Evolutionary conservation across 495 filamentous ascomycete species (phyloP).

Genomic region (Xylaria flabelliformis): DNA sequence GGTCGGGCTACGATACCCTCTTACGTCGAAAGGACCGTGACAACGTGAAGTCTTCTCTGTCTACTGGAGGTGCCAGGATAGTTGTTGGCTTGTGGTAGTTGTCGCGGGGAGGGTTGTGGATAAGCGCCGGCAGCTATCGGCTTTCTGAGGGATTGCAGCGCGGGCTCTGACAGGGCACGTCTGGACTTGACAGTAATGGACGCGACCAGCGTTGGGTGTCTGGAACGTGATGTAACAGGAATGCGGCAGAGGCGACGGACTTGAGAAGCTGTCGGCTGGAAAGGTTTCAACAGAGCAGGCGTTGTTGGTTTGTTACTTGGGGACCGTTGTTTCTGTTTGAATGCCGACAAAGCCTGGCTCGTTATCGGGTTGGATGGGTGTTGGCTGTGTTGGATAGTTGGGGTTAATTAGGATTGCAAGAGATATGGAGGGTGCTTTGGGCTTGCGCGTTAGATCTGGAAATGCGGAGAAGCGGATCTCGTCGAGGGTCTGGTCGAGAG

Average conservation of each 20-base stretch:
- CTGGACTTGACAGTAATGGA: background rate
- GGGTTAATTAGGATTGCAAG: background rate
- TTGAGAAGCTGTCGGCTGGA: background rate
- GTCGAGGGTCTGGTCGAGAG: background rate
- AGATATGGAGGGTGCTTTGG: background rate
- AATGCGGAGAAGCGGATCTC: background rate
- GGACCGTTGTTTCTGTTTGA: background rate
- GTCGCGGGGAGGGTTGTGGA: background rate
- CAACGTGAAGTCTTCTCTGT: background rate
- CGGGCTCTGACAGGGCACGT: background rate
- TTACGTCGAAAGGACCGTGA: slow-evolving; percentile 1
- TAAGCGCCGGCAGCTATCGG: background rate
- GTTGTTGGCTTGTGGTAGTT: background rate
- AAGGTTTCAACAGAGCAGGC: background rate
- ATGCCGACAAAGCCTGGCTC: background rate
- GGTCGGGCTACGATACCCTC: slow-evolving; percentile 11
- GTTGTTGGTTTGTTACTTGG: background rate
- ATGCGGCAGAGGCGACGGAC: background rate
- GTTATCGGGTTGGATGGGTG: background rate
- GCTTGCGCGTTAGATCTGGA: background rate
- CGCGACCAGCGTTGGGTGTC: background rate
- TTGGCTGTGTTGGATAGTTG: slow-evolving; percentile 4
- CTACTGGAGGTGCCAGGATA: background rate
- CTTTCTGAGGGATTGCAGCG: background rate
- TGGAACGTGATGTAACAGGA: background rate